Evolutionary conservation across 2,329 filamentous ascomycete species (phyloP).

Genomic region (Fusarium sp.): DNA sequence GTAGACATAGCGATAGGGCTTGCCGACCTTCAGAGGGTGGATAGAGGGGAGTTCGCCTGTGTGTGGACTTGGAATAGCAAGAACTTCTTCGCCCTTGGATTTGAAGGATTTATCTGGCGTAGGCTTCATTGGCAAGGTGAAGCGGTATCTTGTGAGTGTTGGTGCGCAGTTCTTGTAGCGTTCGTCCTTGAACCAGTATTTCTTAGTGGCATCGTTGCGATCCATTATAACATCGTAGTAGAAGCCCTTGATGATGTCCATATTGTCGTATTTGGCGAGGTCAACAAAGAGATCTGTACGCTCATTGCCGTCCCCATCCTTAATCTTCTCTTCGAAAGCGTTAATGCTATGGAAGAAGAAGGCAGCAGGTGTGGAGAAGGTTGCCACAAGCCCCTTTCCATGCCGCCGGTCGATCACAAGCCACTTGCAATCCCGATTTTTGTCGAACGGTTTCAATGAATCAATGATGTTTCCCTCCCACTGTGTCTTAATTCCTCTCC

Average conservation of each 20-base stretch:
- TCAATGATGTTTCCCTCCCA: conserved; percentile 77
- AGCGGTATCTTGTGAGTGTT: conserved; percentile 59
- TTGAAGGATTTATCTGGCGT: conserved; percentile 33
- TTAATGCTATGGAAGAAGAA: conserved; percentile 88
- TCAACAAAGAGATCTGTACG: conserved; percentile 72
- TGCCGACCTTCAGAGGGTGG: conserved; percentile 67
- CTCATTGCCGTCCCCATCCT: conserved; percentile 51
- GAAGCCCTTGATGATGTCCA: conserved; percentile 73
- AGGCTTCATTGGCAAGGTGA: conserved; percentile 51
- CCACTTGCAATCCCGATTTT: conserved; percentile 71
- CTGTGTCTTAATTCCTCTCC: conserved; percentile 69
- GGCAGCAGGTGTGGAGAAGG: conserved; percentile 74
- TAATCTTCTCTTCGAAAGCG: conserved; percentile 72
- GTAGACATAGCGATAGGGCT: conserved; percentile 71
- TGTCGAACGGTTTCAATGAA: conserved; percentile 73
- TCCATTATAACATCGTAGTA: conserved; percentile 77
- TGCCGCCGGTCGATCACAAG: conserved; percentile 76
- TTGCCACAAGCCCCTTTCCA: conserved; percentile 73
- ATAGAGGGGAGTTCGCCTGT: conserved; percentile 75
- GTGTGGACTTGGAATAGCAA: conserved; percentile 65
- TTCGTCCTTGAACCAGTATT: conserved; percentile 58
- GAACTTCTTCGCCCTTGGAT: conserved; percentile 50
- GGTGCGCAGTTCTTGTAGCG: conserved; percentile 53
- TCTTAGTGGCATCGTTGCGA: conserved; percentile 59
- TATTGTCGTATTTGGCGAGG: conserved; percentile 70